Conservation (phyloP, 768 basidiomycete species). For the Crucibulum laeve region DNA sequence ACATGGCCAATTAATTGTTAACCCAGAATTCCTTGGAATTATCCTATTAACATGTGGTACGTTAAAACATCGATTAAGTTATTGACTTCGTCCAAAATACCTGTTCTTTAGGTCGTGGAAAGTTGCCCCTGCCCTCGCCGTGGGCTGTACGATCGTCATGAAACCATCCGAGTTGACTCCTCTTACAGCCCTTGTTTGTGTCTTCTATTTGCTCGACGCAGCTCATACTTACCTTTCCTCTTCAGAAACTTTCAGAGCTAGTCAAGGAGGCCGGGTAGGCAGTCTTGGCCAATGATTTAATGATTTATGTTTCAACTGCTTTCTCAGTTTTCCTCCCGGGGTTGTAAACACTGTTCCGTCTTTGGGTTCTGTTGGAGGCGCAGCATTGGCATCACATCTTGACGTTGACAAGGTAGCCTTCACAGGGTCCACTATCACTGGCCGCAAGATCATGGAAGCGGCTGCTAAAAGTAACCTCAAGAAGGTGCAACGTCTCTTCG, state of each 20-base stretch:
- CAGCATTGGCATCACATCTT: constrained; percentile 74
- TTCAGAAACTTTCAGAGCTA: constrained; percentile 77
- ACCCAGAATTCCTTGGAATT: constrained; percentile 87
- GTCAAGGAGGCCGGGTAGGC: constrained; percentile 78
- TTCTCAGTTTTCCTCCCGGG: constrained; percentile 77
- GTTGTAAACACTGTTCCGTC: constrained; percentile 89
- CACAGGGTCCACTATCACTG: constrained; percentile 88
- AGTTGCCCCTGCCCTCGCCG: constrained; percentile 86
- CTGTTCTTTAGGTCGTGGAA: constrained; percentile 70
- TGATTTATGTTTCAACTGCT: constrained; percentile 7
- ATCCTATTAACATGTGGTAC: constrained; percentile 84
- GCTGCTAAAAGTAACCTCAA: constrained; percentile 93
- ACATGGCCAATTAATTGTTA: constrained; percentile 4
- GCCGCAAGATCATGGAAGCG: constrained; percentile 87
- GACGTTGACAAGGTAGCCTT: constrained; percentile 95
- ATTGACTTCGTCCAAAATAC: constrained; percentile 1
- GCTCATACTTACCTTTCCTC: constrained; percentile 6
- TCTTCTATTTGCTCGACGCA: constrained; percentile 2
- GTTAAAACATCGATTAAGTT: constrained; percentile 10
- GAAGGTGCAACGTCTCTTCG: constrained; percentile 45
- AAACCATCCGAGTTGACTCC: constrained; percentile 90
- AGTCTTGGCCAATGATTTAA: constrained; percentile 4
- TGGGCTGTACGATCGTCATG: constrained; percentile 92
- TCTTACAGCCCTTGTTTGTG: constrained; percentile 69
- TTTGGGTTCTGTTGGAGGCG: constrained; percentile 76